Base-by-base conservation (phyloP, 495 filamentous ascomycete species). In the Trichocladium antarcticum region DNA sequence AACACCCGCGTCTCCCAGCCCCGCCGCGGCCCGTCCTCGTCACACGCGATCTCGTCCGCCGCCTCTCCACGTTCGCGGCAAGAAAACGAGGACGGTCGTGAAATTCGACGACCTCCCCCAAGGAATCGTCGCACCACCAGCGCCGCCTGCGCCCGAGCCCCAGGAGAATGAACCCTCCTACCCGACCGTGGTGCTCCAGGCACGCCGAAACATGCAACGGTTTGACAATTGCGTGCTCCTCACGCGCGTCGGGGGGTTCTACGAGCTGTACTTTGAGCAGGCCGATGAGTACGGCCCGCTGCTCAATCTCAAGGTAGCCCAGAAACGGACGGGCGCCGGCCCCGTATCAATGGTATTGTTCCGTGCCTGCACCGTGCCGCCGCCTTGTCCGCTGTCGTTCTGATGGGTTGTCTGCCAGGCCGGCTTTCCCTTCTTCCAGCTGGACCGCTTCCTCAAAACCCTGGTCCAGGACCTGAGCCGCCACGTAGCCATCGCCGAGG, bases 201-300 rank as follows among this genome's bases (percentile, higher is more conserved):
- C 86, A n/a, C 75, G 79, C 31, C 84, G 82, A 50, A 90, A 94
- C 61, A 95, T 98, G 84, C 76, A 78, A 48, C 87, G 82, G 54
- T 95, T 93, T 69, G 78, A 81, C 56, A 85, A 89, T 54, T 94
- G 87, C 64, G 83, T 97, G 20, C 61, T 98, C 17, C 68, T 98
- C 45, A 98, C 92, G 4, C 75, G 89, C 31, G 87, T 98, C 12
- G 92, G 92, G 41, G 79, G 85, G 45, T 98, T 98, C 66, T 98
- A 97, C 68, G 92, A 97, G 76, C 69, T 98, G 43, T 98, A 96
- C 66, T 90, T 97, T 60, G 82, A 89, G 49, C 87, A 97, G 60
- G 92, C 92, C 6, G 84, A 90, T 42, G 83, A 94, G 55, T 79
- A 85, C 54, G 92, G 83, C 4, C 85, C 89, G 16, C 70, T 90